phyloP scores from a whole-genome alignment of 2,329 filamentous ascomycete genomes.

The Conoideocrella luteorostrata region DNA sequence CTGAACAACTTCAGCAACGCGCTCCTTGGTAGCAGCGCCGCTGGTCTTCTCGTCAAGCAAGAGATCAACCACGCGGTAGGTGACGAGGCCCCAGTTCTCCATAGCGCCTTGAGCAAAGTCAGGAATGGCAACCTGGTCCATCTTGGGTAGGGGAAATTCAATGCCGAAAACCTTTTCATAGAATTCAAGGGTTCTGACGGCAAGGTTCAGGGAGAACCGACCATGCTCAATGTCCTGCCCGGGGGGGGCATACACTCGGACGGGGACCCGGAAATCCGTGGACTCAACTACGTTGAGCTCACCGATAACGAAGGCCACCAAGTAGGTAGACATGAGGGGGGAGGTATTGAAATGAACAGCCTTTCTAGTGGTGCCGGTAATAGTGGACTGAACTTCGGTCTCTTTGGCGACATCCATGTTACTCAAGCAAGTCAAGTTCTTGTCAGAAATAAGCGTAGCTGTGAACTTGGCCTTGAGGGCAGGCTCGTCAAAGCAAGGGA shows the following conservation, averaged over 20 bases:
- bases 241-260: slow-evolving; percentile 88
- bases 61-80: slow-evolving; percentile 78
- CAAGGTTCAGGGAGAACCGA: slow-evolving; percentile 82
- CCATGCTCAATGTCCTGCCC: slow-evolving; percentile 88
- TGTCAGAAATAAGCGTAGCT: slow-evolving; percentile 83
- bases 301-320: slow-evolving; percentile 88
- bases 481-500: slow-evolving; percentile 96
- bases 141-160: slow-evolving; percentile 46
- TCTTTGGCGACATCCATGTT: slow-evolving; percentile 93
- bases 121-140: slow-evolving; percentile 78
- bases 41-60: slow-evolving; percentile 88
- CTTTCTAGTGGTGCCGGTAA: slow-evolving; percentile 49
- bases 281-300: slow-evolving; percentile 93
- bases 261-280: slow-evolving; percentile 81
- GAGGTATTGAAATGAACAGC: slow-evolving; percentile 88
- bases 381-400: slow-evolving; percentile 48
- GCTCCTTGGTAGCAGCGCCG: slow-evolving; percentile 82
- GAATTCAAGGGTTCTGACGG: slow-evolving; percentile 82
- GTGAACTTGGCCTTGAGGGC: slow-evolving; percentile 90
- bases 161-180: slow-evolving; percentile 79
- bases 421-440: slow-evolving; percentile 83
- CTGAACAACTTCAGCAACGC: slow-evolving; percentile 91
- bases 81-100: slow-evolving; percentile 98
- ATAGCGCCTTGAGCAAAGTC: slow-evolving; percentile 95
- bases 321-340: slow-evolving; percentile 92